A percentile compares a stretch with the other conserved stretches of the same genome.
Conservation (phyloP, 106 monocot species). For the Cymbidium sinense region DNA sequence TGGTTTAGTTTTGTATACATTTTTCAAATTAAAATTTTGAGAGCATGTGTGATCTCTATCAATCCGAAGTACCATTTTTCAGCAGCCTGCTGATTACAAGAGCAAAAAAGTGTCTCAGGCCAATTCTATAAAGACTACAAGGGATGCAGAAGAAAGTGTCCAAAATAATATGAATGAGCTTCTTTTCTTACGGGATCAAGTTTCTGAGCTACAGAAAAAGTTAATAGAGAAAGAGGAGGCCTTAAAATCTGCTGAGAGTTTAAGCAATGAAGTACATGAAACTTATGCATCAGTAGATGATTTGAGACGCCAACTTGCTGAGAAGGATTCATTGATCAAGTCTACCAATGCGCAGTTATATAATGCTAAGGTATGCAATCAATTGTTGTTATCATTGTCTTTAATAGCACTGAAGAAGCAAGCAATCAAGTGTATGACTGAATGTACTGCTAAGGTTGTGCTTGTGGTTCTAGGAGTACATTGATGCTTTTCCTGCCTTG, state of each 20-base stretch:
- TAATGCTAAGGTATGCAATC: conserved; percentile 60
- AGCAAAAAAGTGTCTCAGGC: conserved; percentile 21
- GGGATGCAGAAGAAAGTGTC: conserved; percentile 29
- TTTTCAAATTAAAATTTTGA: not conserved
- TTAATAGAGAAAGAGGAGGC: conserved; percentile 72
- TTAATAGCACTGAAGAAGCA: conserved; percentile 30
- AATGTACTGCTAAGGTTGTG: not conserved
- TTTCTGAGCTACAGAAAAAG: conserved; percentile 54
- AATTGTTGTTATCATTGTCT: not conserved
- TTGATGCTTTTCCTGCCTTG: not conserved
- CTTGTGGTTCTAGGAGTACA: not conserved
- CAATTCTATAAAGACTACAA: conserved; percentile 32
- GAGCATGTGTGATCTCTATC: not conserved
- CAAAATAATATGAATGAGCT: conserved; percentile 52
- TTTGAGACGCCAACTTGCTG: conserved; percentile 34
- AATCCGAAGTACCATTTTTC: not conserved
- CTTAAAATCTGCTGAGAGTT: conserved; percentile 55
- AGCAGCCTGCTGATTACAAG: conserved; percentile 30
- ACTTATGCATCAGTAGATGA: conserved; percentile 34
- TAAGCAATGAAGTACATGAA: conserved; percentile 41
- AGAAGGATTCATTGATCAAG: conserved; percentile 71
- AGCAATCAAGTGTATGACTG: not conserved
- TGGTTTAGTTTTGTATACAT: not conserved
- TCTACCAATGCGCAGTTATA: conserved; percentile 55
- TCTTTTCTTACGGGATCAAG: conserved; percentile 41